Conservation (phyloP, 2,329 filamentous ascomycete genomes). For the Penicillium janthinellum region DNA sequence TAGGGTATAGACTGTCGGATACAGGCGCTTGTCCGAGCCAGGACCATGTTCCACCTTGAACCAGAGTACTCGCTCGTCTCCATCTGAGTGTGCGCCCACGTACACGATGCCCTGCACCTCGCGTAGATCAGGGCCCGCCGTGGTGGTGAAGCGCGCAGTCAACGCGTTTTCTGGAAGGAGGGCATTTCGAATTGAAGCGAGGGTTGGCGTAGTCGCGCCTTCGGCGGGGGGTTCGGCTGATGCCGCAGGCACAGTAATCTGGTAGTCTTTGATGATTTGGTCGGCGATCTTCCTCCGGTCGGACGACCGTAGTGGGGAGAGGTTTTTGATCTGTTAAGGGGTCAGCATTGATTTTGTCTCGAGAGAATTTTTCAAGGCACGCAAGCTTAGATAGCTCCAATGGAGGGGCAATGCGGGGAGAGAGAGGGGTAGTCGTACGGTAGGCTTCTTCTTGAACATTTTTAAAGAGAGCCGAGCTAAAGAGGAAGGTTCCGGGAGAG, state of each 20-base stretch:
- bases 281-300: conserved; percentile 68
- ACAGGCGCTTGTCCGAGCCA: conserved; percentile 44
- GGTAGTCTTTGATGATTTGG: conserved; percentile 65
- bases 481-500: not conserved
- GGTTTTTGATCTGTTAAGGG: conserved; percentile 61
- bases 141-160: conserved; percentile 67
- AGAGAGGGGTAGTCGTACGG: conserved; percentile 39
- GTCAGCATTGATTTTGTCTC: conserved; percentile 11
- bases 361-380: not conserved
- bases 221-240: conserved; percentile 33
- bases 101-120: conserved; percentile 66
- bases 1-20: conserved; percentile 63
- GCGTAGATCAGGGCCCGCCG: conserved; percentile 62
- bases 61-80: conserved; percentile 65
- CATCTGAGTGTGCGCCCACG: conserved; percentile 59
- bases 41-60: conserved; percentile 61
- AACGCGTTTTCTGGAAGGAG: conserved; percentile 65
- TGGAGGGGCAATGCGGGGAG: conserved; percentile 32
- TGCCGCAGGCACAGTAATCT: conserved; percentile 50
- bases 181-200: conserved; percentile 57
- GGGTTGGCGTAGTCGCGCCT: conserved; percentile 48
- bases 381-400: conserved; percentile 4
- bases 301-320: conserved; percentile 66
- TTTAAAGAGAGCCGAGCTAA: not conserved
- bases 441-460: conserved; percentile 68